These are phyloP conservation scores for Alnus glutinosa DNA, from an alignment of 306 rosid species.

Conservation along the genomic window DNA sequence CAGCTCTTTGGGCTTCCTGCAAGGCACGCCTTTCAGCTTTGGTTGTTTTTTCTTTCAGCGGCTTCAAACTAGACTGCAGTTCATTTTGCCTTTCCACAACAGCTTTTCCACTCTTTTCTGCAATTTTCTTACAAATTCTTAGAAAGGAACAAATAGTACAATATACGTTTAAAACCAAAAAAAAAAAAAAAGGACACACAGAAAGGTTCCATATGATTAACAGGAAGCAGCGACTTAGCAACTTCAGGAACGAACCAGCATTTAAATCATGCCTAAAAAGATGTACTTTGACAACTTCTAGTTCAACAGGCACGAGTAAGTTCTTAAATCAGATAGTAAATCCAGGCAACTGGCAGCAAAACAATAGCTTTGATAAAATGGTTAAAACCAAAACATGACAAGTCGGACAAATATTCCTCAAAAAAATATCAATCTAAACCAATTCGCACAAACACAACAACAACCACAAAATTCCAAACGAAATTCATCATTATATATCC, in stretches of 20 bases:
- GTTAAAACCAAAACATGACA: not conserved
- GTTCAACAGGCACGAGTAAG: not conserved
- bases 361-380: not conserved
- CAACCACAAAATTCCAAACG: not conserved
- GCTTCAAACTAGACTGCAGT: slow-evolving; percentile 37
- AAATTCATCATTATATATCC: not conserved
- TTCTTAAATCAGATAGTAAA: not conserved
- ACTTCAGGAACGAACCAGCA: not conserved
- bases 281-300: not conserved
- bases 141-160: not conserved
- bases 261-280: not conserved
- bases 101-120: slow-evolving; percentile 56
- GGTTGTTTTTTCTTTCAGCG: slow-evolving; percentile 57
- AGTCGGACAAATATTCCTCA: not conserved
- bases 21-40: slow-evolving; percentile 85
- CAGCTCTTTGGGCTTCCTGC: slow-evolving; percentile 92
- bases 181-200: too few species aligned
- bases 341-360: not conserved
- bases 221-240: not conserved
- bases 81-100: slow-evolving; percentile 35
- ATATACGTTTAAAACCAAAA: not conserved
- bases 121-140: slow-evolving; percentile 12
- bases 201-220: not conserved
- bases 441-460: not conserved
- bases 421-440: not conserved